Evolutionary conservation across 495 filamentous ascomycete genomes (phyloP), one percentile per base, ranked within the genome.

Genomic region (Penicillium diatomitis): DNA sequence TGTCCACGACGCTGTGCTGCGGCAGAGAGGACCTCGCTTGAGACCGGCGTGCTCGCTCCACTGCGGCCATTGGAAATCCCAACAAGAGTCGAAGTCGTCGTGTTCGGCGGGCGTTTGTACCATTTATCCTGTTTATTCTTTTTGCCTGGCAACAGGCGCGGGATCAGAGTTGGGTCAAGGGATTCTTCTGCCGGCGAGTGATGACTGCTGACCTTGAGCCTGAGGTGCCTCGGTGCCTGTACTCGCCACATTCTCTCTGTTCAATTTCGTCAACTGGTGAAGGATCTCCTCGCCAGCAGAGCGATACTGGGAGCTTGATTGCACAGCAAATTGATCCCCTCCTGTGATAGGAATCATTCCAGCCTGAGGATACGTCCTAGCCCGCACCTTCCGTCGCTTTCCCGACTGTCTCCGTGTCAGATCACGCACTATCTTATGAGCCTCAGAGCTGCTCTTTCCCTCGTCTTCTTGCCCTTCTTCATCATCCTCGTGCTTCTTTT

Each of bases 61-160:
- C 62, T 65, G 29, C 57, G 44, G 28, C 41, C 51, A 0, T 48
- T 51, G 4, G 47, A 44, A 6, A 36, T 50, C 2, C 61, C 56
- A 10, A 60, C 51, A 42, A 65, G 29, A 2, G 59, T 63, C 2
- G 64, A 60, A 0, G 58, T 64, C 2, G 65, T 66, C 4, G 49
- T 54, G 32, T 71, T 64, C 2, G 53, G 46, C 9, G 54, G 57
- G 29, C 54, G 61, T 34, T 66, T 66, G 41, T 71, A 71, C 68
- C 68, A 71, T 45, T 66, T 65, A 0, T 35, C 11, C 4, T 51
- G 51, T 34, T 59, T 61, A 6, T 41, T 45, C 39, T 58, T 67
- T 39, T 60, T 61, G 7, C 56, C 53, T 3, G 53, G 56, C 4
- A 51, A 49, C 8, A 3, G 32, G 6, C 54, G 8, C 60, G 6